phyloP scores from a whole-genome alignment of 1,139 yeast genomes.

The Scheffersomyces cryptocercus region DNA sequence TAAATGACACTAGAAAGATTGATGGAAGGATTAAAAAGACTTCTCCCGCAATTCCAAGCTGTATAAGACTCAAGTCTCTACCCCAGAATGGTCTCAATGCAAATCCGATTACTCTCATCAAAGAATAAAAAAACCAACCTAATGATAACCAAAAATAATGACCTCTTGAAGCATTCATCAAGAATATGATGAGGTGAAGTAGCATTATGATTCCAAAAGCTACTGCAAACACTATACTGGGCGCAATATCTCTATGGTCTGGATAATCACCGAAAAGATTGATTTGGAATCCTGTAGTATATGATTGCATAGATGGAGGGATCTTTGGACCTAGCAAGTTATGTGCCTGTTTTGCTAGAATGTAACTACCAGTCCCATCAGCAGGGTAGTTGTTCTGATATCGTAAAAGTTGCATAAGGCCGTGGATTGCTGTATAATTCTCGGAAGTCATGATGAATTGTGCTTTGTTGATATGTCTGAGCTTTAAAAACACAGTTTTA shows the following conservation, averaged over 20 bases:
- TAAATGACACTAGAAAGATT: conserved; percentile 34
- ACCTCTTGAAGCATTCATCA: conserved; percentile 33
- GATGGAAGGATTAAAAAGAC: conserved; percentile 37
- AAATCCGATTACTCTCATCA: conserved; percentile 33
- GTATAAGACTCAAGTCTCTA: conserved; percentile 22
- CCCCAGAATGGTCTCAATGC: conserved; percentile 33
- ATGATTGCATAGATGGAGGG: conserved; percentile 23
- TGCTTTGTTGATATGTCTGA: neutral
- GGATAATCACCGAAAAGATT: conserved; percentile 43
- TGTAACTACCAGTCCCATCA: conserved; percentile 20
- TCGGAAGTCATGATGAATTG: neutral
- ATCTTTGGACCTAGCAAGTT: conserved; percentile 23
- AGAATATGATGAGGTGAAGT: conserved; percentile 27
- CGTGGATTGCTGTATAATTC: conserved; percentile 11
- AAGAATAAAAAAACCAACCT: conserved; percentile 33
- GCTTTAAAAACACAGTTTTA: neutral
- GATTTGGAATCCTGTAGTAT: conserved; percentile 21
- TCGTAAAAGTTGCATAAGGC: conserved; percentile 16
- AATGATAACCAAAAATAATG: conserved; percentile 37
- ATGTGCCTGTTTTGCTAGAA: conserved; percentile 18
- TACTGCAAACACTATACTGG: conserved; percentile 32
- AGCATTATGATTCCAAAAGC: conserved; percentile 27
- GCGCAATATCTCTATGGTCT: conserved; percentile 25
- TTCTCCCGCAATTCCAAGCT: conserved; percentile 33
- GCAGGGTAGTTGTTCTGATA: conserved; percentile 18